Percentiles rank a stretch among this genome's conserved stretches.
phyloP scores from a whole-genome alignment of 2,329 filamentous ascomycete genomes.

The Cylindrodendrum hubeiense region DNA sequence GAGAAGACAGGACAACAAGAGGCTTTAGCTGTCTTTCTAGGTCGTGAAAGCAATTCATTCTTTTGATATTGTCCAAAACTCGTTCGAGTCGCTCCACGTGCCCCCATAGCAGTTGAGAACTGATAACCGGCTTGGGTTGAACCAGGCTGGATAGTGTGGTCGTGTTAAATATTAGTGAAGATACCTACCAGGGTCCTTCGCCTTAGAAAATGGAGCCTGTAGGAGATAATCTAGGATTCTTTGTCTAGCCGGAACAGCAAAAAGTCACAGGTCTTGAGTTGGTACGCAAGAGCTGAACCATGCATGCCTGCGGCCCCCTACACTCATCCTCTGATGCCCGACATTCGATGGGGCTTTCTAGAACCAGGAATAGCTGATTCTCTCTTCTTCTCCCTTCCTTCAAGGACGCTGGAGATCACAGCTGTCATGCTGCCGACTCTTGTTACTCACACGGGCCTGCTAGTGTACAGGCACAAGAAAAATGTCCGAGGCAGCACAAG shows the following conservation, averaged over 20 bases:
- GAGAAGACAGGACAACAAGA: conserved; percentile 41
- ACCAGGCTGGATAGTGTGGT: conserved; percentile 8
- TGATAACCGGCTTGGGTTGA: not conserved
- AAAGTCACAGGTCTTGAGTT: conserved; percentile 11
- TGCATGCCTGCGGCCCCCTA: conserved; percentile 34
- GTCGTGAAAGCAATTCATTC: not conserved
- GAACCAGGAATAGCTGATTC: conserved; percentile 28
- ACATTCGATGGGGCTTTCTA: conserved; percentile 35
- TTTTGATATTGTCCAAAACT: not conserved
- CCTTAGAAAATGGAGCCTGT: conserved; percentile 7
- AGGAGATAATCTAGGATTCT: conserved; percentile 16
- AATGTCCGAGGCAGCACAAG: conserved; percentile 54
- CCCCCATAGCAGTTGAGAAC: conserved; percentile 41
- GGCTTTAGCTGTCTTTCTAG: conserved; percentile 23
- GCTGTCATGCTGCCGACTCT: conserved; percentile 41
- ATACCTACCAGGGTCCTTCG: conserved; percentile 6
- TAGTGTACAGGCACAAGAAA: conserved; percentile 55
- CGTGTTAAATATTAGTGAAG: conserved; percentile 27
- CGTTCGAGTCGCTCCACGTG: conserved; percentile 43
- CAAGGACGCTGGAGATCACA: conserved; percentile 19
- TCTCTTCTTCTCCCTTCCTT: conserved; percentile 14
- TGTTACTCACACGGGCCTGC: conserved; percentile 53
- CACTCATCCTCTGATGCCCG: conserved; percentile 24
- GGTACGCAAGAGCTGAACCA: conserved; percentile 28
- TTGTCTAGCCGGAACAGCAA: conserved; percentile 22